A percentile compares a stretch with the other conserved stretches of the same genome.
phyloP scores from a whole-genome alignment of 73 alveolate genomes.

The Blepharisma stoltei region DNA sequence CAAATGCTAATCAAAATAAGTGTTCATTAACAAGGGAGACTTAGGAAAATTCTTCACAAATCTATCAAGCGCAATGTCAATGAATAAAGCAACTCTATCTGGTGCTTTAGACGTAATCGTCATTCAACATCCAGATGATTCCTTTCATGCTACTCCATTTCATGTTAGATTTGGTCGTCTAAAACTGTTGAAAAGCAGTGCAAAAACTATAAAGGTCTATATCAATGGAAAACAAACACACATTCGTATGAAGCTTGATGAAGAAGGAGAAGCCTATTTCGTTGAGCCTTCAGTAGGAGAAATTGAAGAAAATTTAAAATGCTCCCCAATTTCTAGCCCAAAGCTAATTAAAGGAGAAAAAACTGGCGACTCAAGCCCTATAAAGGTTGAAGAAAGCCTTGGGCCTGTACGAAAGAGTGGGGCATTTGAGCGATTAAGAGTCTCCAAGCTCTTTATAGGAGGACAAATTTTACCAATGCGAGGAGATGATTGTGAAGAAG shows the following conservation, averaged over 20 bases:
- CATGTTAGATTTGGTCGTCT: conserved; percentile 90
- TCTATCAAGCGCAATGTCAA: background rate
- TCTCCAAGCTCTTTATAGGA: background rate
- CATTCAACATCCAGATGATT: conserved; percentile 79
- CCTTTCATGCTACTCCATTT: conserved; percentile 80
- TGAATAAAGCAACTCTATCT: conserved; percentile 30
- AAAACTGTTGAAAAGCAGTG: conserved; percentile 73
- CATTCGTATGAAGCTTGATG: conserved; percentile 78
- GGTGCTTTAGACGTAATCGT: conserved; percentile 96
- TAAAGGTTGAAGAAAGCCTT: background rate
- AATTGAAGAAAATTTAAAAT: background rate
- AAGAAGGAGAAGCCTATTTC: conserved; percentile 92
- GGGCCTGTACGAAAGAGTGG: too few species aligned
- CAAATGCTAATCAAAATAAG: too few species aligned
- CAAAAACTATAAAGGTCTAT: conserved; percentile 61
- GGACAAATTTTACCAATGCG: background rate
- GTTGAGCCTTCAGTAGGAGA: conserved; percentile 22
- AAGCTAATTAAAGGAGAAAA: background rate
- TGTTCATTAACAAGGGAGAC: background rate
- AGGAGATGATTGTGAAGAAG: conserved; percentile 4
- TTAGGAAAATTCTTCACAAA: background rate
- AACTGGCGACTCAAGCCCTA: background rate
- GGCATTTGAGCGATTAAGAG: too few species aligned
- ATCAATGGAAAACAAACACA: conserved; percentile 76
- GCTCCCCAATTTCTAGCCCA: too few species aligned